Base-by-base conservation (phyloP, 2,329 filamentous ascomycete species). In the Gremmenia infestans region DNA sequence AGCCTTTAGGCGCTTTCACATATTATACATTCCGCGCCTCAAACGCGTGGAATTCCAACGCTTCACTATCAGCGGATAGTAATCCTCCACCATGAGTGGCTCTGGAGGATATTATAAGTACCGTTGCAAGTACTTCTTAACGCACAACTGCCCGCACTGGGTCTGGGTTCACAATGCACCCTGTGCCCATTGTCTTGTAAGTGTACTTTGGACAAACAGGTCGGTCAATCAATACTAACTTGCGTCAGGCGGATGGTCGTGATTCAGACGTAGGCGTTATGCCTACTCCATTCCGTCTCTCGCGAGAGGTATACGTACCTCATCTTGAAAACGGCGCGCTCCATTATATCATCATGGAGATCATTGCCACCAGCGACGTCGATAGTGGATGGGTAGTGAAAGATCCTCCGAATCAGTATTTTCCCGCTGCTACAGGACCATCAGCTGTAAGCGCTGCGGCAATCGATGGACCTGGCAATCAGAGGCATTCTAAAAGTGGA, bases 51-150 rank as follows among this genome's bases (percentile, higher is more conserved):
- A 55, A 50, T 58, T 52, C 53, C 60, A 61, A 56, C 63, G 63
- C 64, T 65, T 67, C 63, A 62, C 63, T 68, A 53, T 60, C 66
- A 65, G 65, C 65, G 61, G 62, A 63, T 65, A 67, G 65, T 65
- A 63, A 54, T 55, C 58, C 52, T 54, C 43, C 52, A 65, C 42
- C 36, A 70, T 70, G 67, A 68, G 65, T 62, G 67, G 66, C 28
- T 63, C 60, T 35, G 66, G 66, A 57, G 67, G 67, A 35, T 68
- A 68, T 50, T 80, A 79, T 65, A 80, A 76, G 70, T 81, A 78
- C 67, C 73, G 76, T 43, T 81, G 79, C 74, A 81, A 79, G 68
- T 78, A 80, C 71, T 80, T 78, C 62, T 74, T 74, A 55, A 74
- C 76, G 32, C 72, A 78, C 64, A 75, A 80, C 60, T 81, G 78